phyloP scores from a whole-genome alignment of 1,284 basidiomycete genomes.

The Fomitopsis schrenkii region DNA sequence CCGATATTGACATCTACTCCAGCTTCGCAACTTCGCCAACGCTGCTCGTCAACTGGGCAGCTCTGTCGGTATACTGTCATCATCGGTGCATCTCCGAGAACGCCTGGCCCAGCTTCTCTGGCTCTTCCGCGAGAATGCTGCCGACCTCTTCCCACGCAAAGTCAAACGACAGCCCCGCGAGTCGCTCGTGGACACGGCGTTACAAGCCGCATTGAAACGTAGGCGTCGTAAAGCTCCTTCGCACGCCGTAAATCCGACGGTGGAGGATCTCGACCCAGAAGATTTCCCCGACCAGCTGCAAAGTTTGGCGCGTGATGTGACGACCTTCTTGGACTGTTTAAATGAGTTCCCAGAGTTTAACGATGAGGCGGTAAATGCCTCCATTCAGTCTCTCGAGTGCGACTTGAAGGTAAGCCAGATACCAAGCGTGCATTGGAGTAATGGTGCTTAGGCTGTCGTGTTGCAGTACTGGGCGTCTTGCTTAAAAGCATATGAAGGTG shows the following conservation, averaged over 20 bases:
- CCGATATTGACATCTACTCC: not conserved
- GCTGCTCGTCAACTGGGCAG: conserved; percentile 70
- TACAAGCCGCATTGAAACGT: conserved; percentile 21
- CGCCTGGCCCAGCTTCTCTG: conserved; percentile 60
- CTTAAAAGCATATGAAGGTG: conserved; percentile 57
- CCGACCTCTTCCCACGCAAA: conserved; percentile 65
- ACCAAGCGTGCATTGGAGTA: not conserved
- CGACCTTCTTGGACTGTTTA: conserved; percentile 59
- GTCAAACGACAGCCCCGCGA: conserved; percentile 44
- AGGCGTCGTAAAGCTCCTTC: conserved; percentile 32
- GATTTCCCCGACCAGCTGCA: conserved; percentile 61
- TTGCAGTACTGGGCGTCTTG: conserved; percentile 67
- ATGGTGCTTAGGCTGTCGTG: conserved; percentile 4
- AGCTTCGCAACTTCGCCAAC: conserved; percentile 68
- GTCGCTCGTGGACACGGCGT: conserved; percentile 32
- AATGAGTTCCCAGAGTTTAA: conserved; percentile 75
- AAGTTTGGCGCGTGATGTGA: conserved; percentile 54
- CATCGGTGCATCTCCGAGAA: conserved; percentile 63
- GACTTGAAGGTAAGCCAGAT: conserved; percentile 51
- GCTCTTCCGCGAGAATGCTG: conserved; percentile 67
- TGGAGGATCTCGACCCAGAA: conserved; percentile 56
- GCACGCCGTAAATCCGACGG: conserved; percentile 46
- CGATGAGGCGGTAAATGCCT: conserved; percentile 66
- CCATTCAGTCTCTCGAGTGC: conserved; percentile 59
- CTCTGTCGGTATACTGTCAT: conserved; percentile 68